A percentile compares a stretch with the other conserved stretches of the same genome.
Conservation (phyloP, 352 stramenopile genomes). For the Aphanomyces cochlioides region DNA sequence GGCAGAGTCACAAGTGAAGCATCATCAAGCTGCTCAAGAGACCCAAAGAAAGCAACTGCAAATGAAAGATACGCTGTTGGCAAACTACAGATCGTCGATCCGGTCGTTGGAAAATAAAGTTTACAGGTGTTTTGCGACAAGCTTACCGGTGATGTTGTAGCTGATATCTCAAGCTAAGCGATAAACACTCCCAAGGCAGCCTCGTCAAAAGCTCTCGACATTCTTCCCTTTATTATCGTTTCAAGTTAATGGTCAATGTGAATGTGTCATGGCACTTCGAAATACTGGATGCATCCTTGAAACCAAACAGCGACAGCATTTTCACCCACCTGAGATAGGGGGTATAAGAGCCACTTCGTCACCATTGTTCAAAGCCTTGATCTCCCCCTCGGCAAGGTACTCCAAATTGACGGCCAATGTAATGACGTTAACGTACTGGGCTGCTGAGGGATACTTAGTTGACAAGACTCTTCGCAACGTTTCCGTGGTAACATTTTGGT, state of each 20-base stretch:
- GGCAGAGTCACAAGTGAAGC: constrained; percentile 1
- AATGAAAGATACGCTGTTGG: constrained; percentile 15
- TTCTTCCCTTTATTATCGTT: background rate
- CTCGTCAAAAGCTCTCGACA: background rate
- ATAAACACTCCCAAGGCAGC: background rate
- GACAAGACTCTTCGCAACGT: constrained; percentile 46
- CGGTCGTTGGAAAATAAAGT: constrained; percentile 25
- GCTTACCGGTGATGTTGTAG: background rate
- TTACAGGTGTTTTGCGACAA: background rate
- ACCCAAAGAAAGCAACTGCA: constrained; percentile 23
- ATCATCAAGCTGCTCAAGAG: constrained; percentile 21
- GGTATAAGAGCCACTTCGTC: constrained; percentile 81
- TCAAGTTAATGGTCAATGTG: background rate
- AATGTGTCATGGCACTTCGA: background rate
- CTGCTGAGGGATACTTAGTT: constrained; percentile 48
- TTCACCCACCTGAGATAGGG: constrained; percentile 66
- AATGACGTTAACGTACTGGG: constrained; percentile 48
- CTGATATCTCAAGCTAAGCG: constrained; percentile 23
- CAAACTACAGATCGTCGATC: constrained; percentile 23
- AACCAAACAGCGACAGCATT: background rate
- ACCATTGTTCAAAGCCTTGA: constrained; percentile 41
- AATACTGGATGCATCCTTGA: background rate
- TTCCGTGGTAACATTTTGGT: constrained; percentile 37
- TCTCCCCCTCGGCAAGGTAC: constrained; percentile 53
- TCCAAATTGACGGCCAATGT: constrained; percentile 71